Evolutionary conservation across 345 rosid species (phyloP), one percentile per base, ranked within the genome.

Genomic region (Cardamine chenopodiifolia): DNA sequence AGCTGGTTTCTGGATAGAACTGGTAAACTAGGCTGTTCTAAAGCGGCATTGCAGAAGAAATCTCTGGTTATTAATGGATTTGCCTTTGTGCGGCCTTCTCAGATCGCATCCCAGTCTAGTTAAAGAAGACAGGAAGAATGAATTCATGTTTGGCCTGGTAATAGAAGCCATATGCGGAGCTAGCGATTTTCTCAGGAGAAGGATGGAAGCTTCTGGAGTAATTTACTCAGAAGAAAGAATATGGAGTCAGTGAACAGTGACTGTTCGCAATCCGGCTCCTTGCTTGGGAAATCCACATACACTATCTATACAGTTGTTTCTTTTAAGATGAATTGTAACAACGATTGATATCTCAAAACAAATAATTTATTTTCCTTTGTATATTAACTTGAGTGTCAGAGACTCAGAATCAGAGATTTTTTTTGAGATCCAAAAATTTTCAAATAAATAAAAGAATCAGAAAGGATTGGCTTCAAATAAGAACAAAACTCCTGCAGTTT

Each of bases 81-180:
- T 49, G 34, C 45, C 62, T 59, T 14, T 19, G 47, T 7, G 70
- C 52, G 34, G 47, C 48, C 34, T 74, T 17, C 62, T 42, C 56
- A 68, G 29, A 9, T 34, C 25, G 13, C 34, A 45, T 45, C 12
- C 55, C 13, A 18, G n/a, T 61, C 49, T 20, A 25, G 67, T n/a
- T 32, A 11, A 59, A 34, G 67, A 57, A 48, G 39, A 49, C 28
- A 11, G 53, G 40, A 40, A 15, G 22, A 35, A 3, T 73, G 6
- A 19, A 25, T 39, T 28, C 70, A 17, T 69, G 65, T 31, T 67
- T 54, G 54, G 61, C 68, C 52, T 59, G n/a, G 48, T 45, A 42
- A 60, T 56, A 25, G 63, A 69, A 65, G 71, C 74, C 61, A 53
- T 20, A 64, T 37, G 42, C 26, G 44, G 54, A 67, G 45, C 74